Base-by-base conservation (phyloP, 768 basidiomycete species). In the Auricularia cornea region DNA sequence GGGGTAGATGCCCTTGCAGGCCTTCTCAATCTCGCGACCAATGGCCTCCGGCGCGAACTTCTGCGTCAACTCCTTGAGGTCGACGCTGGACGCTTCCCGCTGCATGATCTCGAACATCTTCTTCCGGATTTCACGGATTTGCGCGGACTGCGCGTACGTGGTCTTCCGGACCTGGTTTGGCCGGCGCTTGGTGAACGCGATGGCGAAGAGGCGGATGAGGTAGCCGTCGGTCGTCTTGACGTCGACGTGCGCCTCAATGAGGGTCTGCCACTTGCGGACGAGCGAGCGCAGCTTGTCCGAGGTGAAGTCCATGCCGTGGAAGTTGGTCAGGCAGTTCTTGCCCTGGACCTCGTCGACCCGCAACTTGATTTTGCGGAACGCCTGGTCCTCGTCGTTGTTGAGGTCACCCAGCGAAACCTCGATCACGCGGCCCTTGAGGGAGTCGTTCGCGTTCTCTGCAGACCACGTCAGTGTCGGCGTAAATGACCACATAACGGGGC, bases 71-170 rank as follows among this genome's bases (percentile, higher is more conserved):
- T 95, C 93, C 87, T 98, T 98, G 79, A 99, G 79, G 78, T 98
- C 97, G 74, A 92, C 94, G 71, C 88, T 92, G 63, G 91, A 84
- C 59, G 94, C 92, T 80, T 99, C 97, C 67, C 95, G 87, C 63
- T 86, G 94, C 88, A 95, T 94, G 76, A 96, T 94, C 81, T 95
- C 97, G 71, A 98, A 93, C 97, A 99, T 99, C 86, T 98, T 98
- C 77, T 92, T 92, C 76, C 97, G 84, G 76, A 99, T 98, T 83
- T 97, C 96, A 68, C 92, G 87, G 70, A 98, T 86, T 79, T 99
- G 97, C 71, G 87, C 81, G 29, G 94, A 82, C 79, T 98, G 91
- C 56, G 97, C 97, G 76, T 99, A 99, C 35, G 97, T 98, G 63
- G 97, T 99, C 84, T 98, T 98, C 79, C 89, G 91, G 71, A 99